Evolutionary conservation across 208 protist genomes (phyloP).

Genomic region (Lotmaria passim): DNA sequence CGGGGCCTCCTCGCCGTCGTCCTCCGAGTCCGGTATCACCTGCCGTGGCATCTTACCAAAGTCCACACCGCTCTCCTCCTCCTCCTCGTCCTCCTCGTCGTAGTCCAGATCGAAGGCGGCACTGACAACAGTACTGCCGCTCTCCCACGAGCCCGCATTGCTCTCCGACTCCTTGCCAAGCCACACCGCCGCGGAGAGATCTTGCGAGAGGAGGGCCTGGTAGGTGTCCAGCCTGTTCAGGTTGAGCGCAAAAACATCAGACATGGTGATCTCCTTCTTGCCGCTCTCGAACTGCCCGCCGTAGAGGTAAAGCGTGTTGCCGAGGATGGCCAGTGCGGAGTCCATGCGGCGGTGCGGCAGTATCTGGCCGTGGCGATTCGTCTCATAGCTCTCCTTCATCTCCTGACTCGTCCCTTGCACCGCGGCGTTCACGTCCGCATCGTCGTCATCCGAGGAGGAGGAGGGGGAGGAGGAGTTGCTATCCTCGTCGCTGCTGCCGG

Average conservation of each 20-base stretch:
- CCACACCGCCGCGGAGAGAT: constrained; percentile 83
- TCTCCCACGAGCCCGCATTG: constrained; percentile 84
- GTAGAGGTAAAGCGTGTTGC: constrained; percentile 87
- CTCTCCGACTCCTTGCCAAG: constrained; percentile 85
- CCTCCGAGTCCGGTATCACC: constrained; percentile 35
- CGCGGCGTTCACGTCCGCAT: constrained; percentile 8
- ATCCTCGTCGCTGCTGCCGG: constrained; percentile 35
- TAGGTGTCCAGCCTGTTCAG: constrained; percentile 85
- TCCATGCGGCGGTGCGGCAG: constrained; percentile 89
- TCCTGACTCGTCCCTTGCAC: constrained; percentile 21
- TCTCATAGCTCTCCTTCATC: constrained; percentile 81
- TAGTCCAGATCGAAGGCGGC: constrained; percentile 79
- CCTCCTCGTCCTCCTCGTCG: constrained; percentile 77
- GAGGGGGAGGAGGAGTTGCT: constrained; percentile 11
- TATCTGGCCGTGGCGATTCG: constrained; percentile 62
- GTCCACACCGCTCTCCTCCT: constrained; percentile 31
- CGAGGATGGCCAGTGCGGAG: constrained; percentile 57
- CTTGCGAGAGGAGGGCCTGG: constrained; percentile 77
- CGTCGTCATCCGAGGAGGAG: constrained; percentile 45
- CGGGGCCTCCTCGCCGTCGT: constrained; percentile 75
- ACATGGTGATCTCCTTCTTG: constrained; percentile 89
- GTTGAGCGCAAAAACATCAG: constrained; percentile 88
- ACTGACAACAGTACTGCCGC: constrained; percentile 85
- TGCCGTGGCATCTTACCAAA: constrained; percentile 31
- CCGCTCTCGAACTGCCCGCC: constrained; percentile 91